Base-by-base conservation (phyloP, 805 yeast genomes). In the Schizosaccharomyces osmophilus region DNA sequence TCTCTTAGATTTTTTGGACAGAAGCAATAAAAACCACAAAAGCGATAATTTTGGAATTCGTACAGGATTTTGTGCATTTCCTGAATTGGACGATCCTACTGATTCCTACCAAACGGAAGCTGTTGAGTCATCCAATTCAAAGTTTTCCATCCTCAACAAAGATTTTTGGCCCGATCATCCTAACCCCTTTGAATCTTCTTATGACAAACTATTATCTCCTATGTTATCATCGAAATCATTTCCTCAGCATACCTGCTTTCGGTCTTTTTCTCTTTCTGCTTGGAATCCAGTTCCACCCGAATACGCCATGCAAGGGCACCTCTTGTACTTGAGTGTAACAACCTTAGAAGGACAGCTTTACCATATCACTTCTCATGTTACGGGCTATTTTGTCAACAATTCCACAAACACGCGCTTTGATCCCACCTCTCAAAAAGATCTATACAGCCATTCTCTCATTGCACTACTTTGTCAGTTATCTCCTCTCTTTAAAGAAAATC, bases 241-340 rank as follows among this genome's bases (percentile, higher is more conserved):
- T 8, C 32, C 32, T 31, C 32, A 31, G 6, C 32, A 43, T 24
- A 24, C 5, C 9, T 55, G 59, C 17, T 39, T 80, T 19, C 75
- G 77, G 61, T 84, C 90, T 8, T 72, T 93, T 64, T 79, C 76
- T 61, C 70, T 87, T 60, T 85, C 95, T 15, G 79, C 80, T 61
- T 90, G 95, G 93, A 83, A 85, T 65, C 95, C 97, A 3, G 87
- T 87, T 15, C 83, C 90, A 39, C 74, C 83, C 19, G 73, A 75
- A 61, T 80, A 78, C 69, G 78, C 74, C 66, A 65, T 77, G 59
- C 78, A 77, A 69, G 97, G 97, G 31, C 95, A 89, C 68, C 75
- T 89, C 66, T 74, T 84, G 63, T 90, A 90, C 71, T 74, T 93
- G 67, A 79, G 79, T 62, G 75, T 82, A 54, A 83, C 81, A 67